Conservation (phyloP, 768 basidiomycete species). For the Collybiopsis luxurians region DNA sequence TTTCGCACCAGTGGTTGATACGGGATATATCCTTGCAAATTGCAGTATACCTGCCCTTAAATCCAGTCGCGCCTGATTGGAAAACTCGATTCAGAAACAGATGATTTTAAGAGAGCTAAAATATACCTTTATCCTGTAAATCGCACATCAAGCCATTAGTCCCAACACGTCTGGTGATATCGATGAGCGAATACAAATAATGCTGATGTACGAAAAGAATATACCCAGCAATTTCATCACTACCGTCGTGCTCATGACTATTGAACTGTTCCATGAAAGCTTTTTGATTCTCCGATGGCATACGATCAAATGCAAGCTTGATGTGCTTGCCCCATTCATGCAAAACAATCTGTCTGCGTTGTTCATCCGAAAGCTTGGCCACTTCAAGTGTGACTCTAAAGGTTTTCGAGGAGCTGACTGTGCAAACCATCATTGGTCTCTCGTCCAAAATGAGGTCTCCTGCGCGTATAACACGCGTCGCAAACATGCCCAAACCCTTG, state of each 20-base stretch:
- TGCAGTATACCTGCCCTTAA: slow-evolving; percentile 10
- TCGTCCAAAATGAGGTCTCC: slow-evolving; percentile 12
- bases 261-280: slow-evolving; percentile 20
- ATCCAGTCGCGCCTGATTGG: neutral
- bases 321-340: slow-evolving; percentile 9
- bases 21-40: slow-evolving; percentile 19
- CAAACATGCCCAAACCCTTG: slow-evolving; percentile 15
- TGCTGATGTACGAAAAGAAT: neutral
- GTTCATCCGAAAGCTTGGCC: neutral
- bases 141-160: slow-evolving; percentile 19
- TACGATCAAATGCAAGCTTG: slow-evolving; percentile 15
- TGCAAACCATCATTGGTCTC: slow-evolving; percentile 8
- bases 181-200: too few relatives aligned
- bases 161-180: neutral
- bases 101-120: slow-evolving; percentile 24
- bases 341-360: neutral
- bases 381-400: neutral
- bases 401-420: neutral
- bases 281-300: slow-evolving; percentile 17
- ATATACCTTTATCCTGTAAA: slow-evolving; percentile 9
- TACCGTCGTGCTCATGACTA: slow-evolving; percentile 26
- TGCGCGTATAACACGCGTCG: slow-evolving; percentile 7
- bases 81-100: slow-evolving; percentile 18
- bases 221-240: slow-evolving; percentile 26
- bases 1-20: slow-evolving; percentile 18